Evolutionary conservation across 345 rosid species (phyloP).

Genomic region (Populus alba): DNA sequence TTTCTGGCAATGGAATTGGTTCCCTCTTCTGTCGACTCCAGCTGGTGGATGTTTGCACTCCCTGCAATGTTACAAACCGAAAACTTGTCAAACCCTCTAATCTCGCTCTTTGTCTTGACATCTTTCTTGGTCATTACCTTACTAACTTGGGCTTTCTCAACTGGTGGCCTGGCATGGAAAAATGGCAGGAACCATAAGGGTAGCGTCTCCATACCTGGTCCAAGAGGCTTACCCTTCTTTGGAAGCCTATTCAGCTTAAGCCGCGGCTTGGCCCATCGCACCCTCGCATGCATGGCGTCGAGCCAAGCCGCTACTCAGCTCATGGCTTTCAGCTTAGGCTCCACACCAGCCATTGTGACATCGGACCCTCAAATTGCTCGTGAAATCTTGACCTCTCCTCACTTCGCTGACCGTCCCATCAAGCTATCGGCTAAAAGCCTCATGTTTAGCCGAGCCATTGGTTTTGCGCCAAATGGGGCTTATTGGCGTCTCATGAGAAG

Average conservation of each 20-base stretch:
- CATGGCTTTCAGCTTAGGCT: conserved; percentile 58
- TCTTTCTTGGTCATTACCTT: conserved; percentile 15
- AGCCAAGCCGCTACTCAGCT: conserved; percentile 28
- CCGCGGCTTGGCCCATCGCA: conserved; percentile 45
- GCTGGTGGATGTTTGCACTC: conserved; percentile 33
- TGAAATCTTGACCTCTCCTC: conserved; percentile 40
- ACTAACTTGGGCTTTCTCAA: conserved; percentile 29
- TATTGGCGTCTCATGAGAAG: conserved; percentile 51
- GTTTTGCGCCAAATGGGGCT: conserved; percentile 48
- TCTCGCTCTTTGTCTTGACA: conserved; percentile 16
- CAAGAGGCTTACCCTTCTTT: conserved; percentile 40
- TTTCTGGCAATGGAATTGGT: not conserved
- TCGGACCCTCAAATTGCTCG: conserved; percentile 43
- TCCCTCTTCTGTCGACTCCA: conserved; percentile 12
- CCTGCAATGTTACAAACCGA: conserved; percentile 24
- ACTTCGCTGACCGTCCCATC: conserved; percentile 44
- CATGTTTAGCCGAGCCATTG: conserved; percentile 62
- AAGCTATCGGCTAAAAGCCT: conserved; percentile 42
- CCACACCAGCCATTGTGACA: conserved; percentile 42
- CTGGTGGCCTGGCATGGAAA: conserved; percentile 50
- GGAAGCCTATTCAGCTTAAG: conserved; percentile 40
- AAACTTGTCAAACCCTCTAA: conserved; percentile 6
- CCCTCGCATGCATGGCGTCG: conserved; percentile 40
- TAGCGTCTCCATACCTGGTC: conserved; percentile 39
- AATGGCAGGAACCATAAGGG: conserved; percentile 41